These are phyloP conservation scores for Cicer cuneatum DNA, from an alignment of 306 rosid genomes.

Conservation along the genomic window DNA sequence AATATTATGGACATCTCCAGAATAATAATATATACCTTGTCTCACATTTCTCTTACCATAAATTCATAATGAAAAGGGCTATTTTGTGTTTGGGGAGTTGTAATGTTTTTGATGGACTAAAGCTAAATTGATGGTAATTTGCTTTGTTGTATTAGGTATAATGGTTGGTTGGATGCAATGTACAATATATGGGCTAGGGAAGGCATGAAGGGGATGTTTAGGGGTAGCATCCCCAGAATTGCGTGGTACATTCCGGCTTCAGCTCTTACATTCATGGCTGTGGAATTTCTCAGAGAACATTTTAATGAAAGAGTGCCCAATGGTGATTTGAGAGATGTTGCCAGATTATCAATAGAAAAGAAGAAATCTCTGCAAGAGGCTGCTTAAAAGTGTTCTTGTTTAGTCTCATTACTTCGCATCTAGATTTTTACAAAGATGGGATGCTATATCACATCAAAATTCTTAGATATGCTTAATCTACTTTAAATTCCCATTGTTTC, in stretches of 20 bases:
- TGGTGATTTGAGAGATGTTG: conserved; percentile 47
- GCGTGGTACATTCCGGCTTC: conserved; percentile 94
- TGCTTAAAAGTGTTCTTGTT: conserved; percentile 43
- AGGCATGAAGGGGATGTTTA: conserved; percentile 78
- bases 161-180: conserved; percentile 79
- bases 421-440: conserved; percentile 43
- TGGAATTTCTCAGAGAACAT: conserved; percentile 80
- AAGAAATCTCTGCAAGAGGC: conserved; percentile 55
- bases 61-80: neutral
- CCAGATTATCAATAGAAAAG: conserved; percentile 58
- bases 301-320: conserved; percentile 56
- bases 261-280: conserved; percentile 90
- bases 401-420: conserved; percentile 39
- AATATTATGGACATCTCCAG: conserved; percentile 6
- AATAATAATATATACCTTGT: conserved; percentile 19
- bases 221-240: conserved; percentile 86
- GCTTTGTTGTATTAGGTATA: conserved; percentile 58
- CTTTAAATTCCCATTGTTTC: conserved; percentile 15
- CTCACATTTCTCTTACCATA: conserved; percentile 10
- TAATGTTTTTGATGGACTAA: conserved; percentile 30
- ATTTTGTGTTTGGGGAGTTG: neutral
- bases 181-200: conserved; percentile 64
- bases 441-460: conserved; percentile 38
- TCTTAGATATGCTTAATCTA: conserved; percentile 19
- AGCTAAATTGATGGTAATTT: conserved; percentile 32